These are phyloP conservation scores for Rhodotorula paludigena DNA, from an alignment of 768 basidiomycete genomes.

Conservation along the genomic window DNA sequence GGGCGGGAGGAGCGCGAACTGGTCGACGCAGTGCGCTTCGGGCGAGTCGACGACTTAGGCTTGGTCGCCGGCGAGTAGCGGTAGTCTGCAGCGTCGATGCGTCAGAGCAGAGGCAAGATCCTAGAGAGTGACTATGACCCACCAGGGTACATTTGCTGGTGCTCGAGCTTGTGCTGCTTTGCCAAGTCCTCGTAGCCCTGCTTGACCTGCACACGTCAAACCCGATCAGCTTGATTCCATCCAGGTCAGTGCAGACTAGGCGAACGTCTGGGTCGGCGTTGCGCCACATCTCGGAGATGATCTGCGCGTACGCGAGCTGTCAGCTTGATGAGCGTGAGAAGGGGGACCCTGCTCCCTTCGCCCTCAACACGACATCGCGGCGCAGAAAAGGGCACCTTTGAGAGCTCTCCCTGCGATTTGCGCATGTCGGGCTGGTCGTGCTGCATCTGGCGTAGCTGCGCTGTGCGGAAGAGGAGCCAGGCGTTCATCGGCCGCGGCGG, in stretches of 20 bases:
- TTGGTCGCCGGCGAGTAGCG: not conserved
- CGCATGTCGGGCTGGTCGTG: constrained; percentile 9
- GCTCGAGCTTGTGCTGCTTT: constrained; percentile 14
- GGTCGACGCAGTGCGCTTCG: not conserved
- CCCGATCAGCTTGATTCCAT: too few relatives aligned
- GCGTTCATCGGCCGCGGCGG: constrained; percentile 30
- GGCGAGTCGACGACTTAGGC: not conserved
- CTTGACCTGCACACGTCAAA: not conserved
- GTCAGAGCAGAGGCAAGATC: not conserved
- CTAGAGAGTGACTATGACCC: not conserved
- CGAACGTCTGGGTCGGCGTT: constrained; percentile 1
- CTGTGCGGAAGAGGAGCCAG: constrained; percentile 27
- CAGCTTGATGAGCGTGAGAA: not conserved
- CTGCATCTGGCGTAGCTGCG: constrained; percentile 20
- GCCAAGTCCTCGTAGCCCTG: constrained; percentile 16
- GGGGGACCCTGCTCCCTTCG: too few relatives aligned
- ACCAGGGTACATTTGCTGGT: constrained; percentile 20
- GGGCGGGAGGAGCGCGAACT: not conserved
- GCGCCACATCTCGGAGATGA: constrained; percentile 25
- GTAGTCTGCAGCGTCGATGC: not conserved
- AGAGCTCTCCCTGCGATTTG: constrained; percentile 23
- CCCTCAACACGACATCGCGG: not conserved
- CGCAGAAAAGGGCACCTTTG: constrained; percentile 5
- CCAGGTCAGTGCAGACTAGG: not conserved
- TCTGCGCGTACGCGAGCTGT: not conserved